phyloP scores from a whole-genome alignment of 345 rosid genomes.

The Sisymbrium altissimum region DNA sequence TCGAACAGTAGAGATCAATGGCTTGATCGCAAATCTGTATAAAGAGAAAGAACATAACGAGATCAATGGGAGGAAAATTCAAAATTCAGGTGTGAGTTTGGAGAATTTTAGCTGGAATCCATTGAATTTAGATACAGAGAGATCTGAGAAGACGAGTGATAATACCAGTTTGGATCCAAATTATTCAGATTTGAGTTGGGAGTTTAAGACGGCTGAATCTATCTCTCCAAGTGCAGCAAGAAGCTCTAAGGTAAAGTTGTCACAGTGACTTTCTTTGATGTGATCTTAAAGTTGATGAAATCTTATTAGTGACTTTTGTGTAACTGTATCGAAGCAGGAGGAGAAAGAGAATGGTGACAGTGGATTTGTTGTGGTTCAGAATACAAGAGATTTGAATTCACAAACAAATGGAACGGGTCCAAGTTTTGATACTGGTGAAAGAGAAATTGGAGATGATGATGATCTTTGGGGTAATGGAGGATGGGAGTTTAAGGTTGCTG shows the following conservation, averaged over 20 bases:
- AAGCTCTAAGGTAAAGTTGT: slow-evolving; percentile 32
- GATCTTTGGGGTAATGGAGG: no score
- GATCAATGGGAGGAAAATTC: not conserved
- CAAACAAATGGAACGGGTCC: no score
- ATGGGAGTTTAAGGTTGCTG: no score
- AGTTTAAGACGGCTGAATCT: slow-evolving; percentile 40
- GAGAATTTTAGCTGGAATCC: slow-evolving; percentile 38
- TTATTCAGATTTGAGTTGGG: slow-evolving; percentile 38
- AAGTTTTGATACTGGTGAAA: no score
- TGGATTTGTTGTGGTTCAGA: no score
- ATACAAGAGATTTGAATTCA: no score
- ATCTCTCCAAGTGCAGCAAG: not conserved
- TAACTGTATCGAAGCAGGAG: no score
- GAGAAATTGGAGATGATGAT: no score
- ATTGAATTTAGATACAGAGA: slow-evolving; percentile 24
- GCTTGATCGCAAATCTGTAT: slow-evolving; percentile 48
- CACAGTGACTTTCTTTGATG: not conserved
- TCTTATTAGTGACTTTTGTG: not conserved
- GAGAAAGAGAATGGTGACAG: no score
- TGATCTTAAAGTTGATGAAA: not conserved
- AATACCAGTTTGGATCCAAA: slow-evolving; percentile 17
- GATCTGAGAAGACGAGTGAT: not conserved
- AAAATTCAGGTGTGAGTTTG: not conserved
- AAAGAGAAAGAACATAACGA: slow-evolving; percentile 31
- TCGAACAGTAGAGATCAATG: slow-evolving; percentile 23